phyloP scores from a whole-genome alignment of 78 protist genomes.

The Isochrysis galbana region DNA sequence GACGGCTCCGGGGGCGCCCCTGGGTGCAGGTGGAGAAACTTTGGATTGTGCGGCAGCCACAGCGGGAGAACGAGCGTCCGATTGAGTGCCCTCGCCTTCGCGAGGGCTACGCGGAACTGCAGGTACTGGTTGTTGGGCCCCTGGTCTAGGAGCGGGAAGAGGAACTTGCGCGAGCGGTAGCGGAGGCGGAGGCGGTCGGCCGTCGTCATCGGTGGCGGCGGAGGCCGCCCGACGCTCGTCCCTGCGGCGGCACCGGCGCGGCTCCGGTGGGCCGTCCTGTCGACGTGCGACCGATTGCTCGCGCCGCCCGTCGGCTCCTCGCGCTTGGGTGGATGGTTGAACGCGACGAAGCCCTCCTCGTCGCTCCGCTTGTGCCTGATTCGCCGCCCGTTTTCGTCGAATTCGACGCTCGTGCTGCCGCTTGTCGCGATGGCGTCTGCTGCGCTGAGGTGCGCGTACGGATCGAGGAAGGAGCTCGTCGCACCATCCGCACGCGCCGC shows the following conservation, averaged over 20 bases:
- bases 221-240: neutral
- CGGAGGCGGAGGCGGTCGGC: neutral
- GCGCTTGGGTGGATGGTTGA: neutral
- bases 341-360: neutral
- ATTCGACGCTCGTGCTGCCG: neutral
- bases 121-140: conserved; percentile 13
- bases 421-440: neutral
- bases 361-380: neutral
- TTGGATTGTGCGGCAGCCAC: conserved; percentile 23
- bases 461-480: neutral
- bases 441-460: neutral
- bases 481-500: too few relatives aligned
- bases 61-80: neutral
- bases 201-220: neutral
- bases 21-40: neutral
- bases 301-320: neutral
- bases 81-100: neutral
- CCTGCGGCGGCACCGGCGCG: neutral
- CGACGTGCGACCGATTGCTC: neutral
- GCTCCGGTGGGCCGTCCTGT: neutral
- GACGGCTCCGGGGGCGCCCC: conserved; percentile 1
- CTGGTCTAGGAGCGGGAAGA: conserved; percentile 8
- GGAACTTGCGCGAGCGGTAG: neutral
- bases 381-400: neutral
- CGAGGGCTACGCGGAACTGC: conserved; percentile 6